Conservation (phyloP, 2,329 filamentous ascomycete species). For the Aspergillus sp. region DNA sequence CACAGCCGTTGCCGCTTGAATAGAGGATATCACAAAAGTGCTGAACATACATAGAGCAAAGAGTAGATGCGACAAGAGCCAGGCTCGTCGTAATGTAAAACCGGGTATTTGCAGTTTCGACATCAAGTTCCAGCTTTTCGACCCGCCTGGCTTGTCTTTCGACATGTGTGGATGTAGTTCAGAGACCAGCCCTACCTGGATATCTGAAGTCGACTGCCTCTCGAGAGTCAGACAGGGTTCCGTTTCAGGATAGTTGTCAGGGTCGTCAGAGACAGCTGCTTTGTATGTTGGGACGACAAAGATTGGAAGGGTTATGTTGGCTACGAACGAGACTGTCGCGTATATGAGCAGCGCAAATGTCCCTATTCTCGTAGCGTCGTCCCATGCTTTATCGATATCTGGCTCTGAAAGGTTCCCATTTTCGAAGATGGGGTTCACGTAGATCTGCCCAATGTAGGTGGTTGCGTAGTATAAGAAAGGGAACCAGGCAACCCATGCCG, state of each 20-base stretch:
- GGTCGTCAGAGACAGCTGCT: conserved; percentile 17
- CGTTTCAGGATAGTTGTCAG: conserved; percentile 22
- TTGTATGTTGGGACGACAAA: conserved; percentile 80
- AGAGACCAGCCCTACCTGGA: conserved; percentile 36
- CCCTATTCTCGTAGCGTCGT: conserved; percentile 81
- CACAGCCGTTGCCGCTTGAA: conserved; percentile 73
- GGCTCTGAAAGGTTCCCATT: conserved; percentile 73
- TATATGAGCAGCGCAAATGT: conserved; percentile 90
- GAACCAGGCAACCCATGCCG: conserved; percentile 94
- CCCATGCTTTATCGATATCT: conserved; percentile 80
- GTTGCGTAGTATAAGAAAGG: conserved; percentile 95
- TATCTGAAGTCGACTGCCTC: conserved; percentile 38
- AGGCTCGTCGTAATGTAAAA: conserved; percentile 84
- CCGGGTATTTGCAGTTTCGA: conserved; percentile 74
- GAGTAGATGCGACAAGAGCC: conserved; percentile 83
- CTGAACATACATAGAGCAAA: conserved; percentile 81
- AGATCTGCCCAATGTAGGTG: conserved; percentile 91
- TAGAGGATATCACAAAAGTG: conserved; percentile 76
- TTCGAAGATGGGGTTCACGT: conserved; percentile 79
- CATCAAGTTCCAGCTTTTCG: conserved; percentile 48
- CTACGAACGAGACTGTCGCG: conserved; percentile 78
- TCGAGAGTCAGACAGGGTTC: conserved; percentile 24
- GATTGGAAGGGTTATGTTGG: conserved; percentile 83
- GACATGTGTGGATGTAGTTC: conserved; percentile 35
- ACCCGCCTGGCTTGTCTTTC: conserved; percentile 14